phyloP scores from a whole-genome alignment of 441 rosid genomes.

The Gossypium gossypioides region DNA sequence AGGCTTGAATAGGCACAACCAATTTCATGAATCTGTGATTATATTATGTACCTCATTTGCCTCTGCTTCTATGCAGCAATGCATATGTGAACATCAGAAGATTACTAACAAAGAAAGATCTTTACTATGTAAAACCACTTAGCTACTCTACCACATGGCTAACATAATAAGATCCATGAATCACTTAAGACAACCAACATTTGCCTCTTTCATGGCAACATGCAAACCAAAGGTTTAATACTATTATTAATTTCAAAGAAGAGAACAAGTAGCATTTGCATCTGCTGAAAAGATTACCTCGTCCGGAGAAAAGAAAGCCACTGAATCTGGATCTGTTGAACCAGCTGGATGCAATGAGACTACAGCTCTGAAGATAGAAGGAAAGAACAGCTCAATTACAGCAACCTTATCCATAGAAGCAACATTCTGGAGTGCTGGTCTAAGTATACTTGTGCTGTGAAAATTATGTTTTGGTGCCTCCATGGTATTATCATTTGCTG shows the following conservation, averaged over 20 bases:
- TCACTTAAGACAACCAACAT: background rate
- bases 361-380: slow-evolving; percentile 69
- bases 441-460: slow-evolving; percentile 47
- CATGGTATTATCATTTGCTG: slow-evolving; percentile 48
- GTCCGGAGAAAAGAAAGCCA: slow-evolving; percentile 89
- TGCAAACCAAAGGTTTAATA: background rate
- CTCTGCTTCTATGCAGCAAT: background rate
- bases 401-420: slow-evolving; percentile 52
- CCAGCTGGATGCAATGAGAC: slow-evolving; percentile 88
- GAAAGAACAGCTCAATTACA: slow-evolving; percentile 64
- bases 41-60: background rate
- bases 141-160: background rate
- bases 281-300: slow-evolving; percentile 45
- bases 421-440: slow-evolving; percentile 35
- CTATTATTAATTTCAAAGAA: background rate
- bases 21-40: background rate
- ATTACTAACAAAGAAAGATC: background rate
- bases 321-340: slow-evolving; percentile 79
- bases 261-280: slow-evolving; percentile 5
- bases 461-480: slow-evolving; percentile 51
- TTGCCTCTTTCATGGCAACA: background rate
- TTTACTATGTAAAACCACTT: background rate
- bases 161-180: background rate
- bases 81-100: background rate
- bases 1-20: background rate